A percentile compares a stretch with the other conserved stretches of the same genome.
These are phyloP conservation scores for Puccinia coronata DNA, from an alignment of 1,284 basidiomycete species.

Conservation along the genomic window DNA sequence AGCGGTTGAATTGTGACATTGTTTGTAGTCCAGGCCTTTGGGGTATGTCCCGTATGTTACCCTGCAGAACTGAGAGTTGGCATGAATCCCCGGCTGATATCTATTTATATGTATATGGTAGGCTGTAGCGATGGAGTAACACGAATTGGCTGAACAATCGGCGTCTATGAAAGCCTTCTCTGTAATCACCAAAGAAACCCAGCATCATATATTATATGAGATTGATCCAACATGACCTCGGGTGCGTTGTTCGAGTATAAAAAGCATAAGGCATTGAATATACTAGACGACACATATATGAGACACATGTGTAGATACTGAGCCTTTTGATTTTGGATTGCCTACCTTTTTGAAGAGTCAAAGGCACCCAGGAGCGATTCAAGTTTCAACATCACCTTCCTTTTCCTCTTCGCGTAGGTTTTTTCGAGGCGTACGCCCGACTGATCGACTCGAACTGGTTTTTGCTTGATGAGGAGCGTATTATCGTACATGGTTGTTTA, in stretches of 20 bases:
- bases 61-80: neutral
- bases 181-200: slow-evolving; percentile 2
- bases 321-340: neutral
- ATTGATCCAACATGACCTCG: slow-evolving; percentile 1
- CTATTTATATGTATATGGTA: no score
- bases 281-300: neutral
- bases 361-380: neutral
- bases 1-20: neutral
- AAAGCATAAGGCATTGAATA: neutral
- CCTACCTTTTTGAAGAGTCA: neutral
- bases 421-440: neutral
- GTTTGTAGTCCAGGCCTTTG: neutral
- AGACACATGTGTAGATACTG: neutral
- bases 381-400: neutral
- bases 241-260: neutral
- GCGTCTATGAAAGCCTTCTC: neutral
- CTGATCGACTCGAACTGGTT: neutral
- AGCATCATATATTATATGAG: neutral
- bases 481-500: neutral
- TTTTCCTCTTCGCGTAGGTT: neutral
- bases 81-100: neutral
- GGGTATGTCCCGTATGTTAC: neutral
- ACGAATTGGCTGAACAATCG: no score
- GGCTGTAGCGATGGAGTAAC: no score
- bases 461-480: slow-evolving; percentile 21